These are phyloP conservation scores for Hylodesmum podocarpum DNA, from an alignment of 306 rosid genomes.

Conservation along the genomic window DNA sequence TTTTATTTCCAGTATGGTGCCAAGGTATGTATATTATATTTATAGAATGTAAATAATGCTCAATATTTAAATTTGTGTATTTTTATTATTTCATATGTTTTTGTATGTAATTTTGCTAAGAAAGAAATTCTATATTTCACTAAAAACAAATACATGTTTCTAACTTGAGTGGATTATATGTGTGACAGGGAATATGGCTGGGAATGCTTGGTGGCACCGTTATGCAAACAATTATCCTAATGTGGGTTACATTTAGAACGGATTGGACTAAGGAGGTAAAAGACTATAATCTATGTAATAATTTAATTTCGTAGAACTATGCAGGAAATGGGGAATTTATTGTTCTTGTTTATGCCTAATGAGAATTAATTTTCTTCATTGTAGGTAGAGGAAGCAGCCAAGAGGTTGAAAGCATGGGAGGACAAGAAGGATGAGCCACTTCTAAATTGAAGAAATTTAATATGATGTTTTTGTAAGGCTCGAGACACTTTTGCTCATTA, in stretches of 20 bases:
- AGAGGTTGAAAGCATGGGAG: conserved; percentile 62
- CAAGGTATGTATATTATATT: conserved; percentile 50
- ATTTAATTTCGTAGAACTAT: background rate
- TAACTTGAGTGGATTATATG: too few species aligned
- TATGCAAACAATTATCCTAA: conserved; percentile 59
- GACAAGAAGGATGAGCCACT: conserved; percentile 19
- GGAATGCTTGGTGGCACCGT: conserved; percentile 72
- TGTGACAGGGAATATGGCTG: conserved; percentile 70
- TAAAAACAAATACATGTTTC: background rate
- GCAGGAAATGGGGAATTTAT: background rate
- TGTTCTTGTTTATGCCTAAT: background rate
- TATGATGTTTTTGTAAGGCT: too few species aligned
- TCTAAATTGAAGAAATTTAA: conserved; percentile 19
- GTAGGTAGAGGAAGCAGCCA: conserved; percentile 58
- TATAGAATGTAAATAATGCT: background rate
- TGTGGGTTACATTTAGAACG: conserved; percentile 61
- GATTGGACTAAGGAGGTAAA: conserved; percentile 78
- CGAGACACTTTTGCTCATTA: too few species aligned
- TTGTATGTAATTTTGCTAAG: background rate
- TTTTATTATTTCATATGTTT: background rate
- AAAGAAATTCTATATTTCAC: too few species aligned
- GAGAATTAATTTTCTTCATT: background rate
- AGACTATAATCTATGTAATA: background rate
- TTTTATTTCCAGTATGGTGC: conserved; percentile 66
- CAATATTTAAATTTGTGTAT: background rate